Evolutionary conservation across 108 stramenopile genomes (phyloP).

Genomic region (Nitzschia sp.): DNA sequence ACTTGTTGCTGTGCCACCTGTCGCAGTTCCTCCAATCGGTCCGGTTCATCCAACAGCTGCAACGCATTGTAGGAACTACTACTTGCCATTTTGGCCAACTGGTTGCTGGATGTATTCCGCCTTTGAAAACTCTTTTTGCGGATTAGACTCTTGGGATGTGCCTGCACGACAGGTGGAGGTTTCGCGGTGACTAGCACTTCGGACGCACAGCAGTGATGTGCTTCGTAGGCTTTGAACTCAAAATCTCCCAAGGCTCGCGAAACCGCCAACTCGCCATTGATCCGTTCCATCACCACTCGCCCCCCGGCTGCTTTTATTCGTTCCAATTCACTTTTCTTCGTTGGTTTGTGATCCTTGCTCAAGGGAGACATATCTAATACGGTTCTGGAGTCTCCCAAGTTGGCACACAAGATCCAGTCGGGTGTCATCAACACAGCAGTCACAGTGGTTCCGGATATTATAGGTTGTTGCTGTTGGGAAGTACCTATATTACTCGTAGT

Average conservation of each 20-base stretch:
- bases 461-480: neutral
- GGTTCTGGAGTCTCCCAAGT: constrained; percentile 94
- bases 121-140: no score
- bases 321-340: constrained; percentile 61
- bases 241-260: constrained; percentile 93
- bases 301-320: constrained; percentile 77
- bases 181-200: no score
- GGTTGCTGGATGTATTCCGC: no score
- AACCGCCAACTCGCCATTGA: constrained; percentile 95
- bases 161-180: no score
- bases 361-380: constrained; percentile 71
- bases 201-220: no score
- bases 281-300: constrained; percentile 77
- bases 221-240: constrained; percentile 45
- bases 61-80: no score
- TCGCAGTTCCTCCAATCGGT: no score
- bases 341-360: constrained; percentile 94
- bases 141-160: no score
- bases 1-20: constrained; percentile 55
- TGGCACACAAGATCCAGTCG: constrained; percentile 86
- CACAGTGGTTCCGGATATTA: constrained; percentile 83
- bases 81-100: no score
- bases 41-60: no score
- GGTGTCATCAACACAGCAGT: constrained; percentile 83
- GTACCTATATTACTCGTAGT: neutral